Percentiles rank a stretch among this genome's conserved stretches.
Conservation (phyloP, 768 basidiomycete genomes). For the Collybia nuda region DNA sequence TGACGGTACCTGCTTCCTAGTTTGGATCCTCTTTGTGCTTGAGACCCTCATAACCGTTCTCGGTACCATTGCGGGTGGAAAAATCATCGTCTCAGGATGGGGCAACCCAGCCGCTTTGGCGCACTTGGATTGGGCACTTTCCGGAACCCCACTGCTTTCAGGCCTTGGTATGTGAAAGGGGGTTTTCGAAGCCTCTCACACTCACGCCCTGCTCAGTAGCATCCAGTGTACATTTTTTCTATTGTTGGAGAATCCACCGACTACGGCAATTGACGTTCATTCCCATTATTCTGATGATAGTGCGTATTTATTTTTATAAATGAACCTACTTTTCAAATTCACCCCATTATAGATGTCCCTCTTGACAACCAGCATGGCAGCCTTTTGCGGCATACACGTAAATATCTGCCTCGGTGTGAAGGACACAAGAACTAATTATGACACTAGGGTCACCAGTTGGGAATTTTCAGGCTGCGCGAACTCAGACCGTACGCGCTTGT, state of each 20-base stretch:
- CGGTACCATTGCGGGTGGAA: slow-evolving; percentile 14
- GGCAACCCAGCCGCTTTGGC: slow-evolving; percentile 11
- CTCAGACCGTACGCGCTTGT: slow-evolving; percentile 6
- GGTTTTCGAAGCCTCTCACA: neutral
- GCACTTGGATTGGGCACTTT: slow-evolving; percentile 15
- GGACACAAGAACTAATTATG: neutral
- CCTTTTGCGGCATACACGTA: slow-evolving; percentile 8
- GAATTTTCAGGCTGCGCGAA: neutral
- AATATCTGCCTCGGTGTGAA: neutral
- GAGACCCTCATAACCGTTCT: slow-evolving; percentile 16
- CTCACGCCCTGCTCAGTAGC: slow-evolving; percentile 5
- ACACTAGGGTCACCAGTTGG: slow-evolving; percentile 2
- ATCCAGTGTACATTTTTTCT: slow-evolving; percentile 13
- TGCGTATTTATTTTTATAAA: neutral
- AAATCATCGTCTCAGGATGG: slow-evolving; percentile 14
- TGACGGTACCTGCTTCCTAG: too few relatives aligned
- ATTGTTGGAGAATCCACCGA: slow-evolving; percentile 9
- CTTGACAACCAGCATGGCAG: slow-evolving; percentile 1
- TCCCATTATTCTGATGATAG: slow-evolving; percentile 6
- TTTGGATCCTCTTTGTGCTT: slow-evolving; percentile 15
- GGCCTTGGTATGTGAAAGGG: slow-evolving; percentile 6
- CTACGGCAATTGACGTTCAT: slow-evolving; percentile 4
- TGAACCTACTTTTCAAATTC: neutral
- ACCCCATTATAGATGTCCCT: slow-evolving; percentile 4
- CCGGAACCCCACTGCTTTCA: slow-evolving; percentile 7